Percentiles rank a stretch among this genome's conserved stretches.
phyloP scores from a whole-genome alignment of 805 yeast species.

The Osmozyma mogii region DNA sequence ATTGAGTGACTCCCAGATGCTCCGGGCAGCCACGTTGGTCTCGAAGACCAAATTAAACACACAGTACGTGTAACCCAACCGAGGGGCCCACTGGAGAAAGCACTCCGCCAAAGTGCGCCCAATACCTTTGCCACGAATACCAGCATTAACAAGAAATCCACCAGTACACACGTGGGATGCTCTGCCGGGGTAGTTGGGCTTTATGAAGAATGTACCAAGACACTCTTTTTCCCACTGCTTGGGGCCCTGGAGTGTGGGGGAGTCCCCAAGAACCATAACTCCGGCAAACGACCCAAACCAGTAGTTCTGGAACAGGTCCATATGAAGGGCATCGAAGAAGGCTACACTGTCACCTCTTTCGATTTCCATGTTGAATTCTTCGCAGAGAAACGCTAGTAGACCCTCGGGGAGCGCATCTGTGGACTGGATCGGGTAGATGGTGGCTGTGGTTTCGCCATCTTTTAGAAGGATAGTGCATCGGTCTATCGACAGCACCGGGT shows the following conservation, averaged over 20 bases:
- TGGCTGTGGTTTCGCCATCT: conserved; percentile 89
- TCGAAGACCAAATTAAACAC: conserved; percentile 84
- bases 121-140: conserved; percentile 85
- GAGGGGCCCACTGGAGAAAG: conserved; percentile 84
- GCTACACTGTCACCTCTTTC: conserved; percentile 85
- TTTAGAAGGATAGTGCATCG: conserved; percentile 72
- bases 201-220: conserved; percentile 76
- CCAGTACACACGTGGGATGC: conserved; percentile 91
- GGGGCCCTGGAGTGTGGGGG: conserved; percentile 35
- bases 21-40: conserved; percentile 74
- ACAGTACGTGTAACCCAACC: conserved; percentile 77
- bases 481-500: conserved; percentile 33
- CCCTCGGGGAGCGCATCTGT: conserved; percentile 69
- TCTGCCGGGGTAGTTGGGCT: conserved; percentile 89
- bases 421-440: conserved; percentile 76
- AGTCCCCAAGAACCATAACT: conserved; percentile 71
- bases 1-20: conserved; percentile 66
- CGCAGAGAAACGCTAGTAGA: conserved; percentile 71
- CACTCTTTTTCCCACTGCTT: conserved; percentile 91
- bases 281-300: conserved; percentile 90
- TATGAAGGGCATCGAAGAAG: conserved; percentile 67
- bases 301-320: conserved; percentile 69
- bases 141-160: conserved; percentile 83
- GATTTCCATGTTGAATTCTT: conserved; percentile 89
- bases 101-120: conserved; percentile 82